Conservation (phyloP, 768 basidiomycete species). For the Pleurotus platypus region DNA sequence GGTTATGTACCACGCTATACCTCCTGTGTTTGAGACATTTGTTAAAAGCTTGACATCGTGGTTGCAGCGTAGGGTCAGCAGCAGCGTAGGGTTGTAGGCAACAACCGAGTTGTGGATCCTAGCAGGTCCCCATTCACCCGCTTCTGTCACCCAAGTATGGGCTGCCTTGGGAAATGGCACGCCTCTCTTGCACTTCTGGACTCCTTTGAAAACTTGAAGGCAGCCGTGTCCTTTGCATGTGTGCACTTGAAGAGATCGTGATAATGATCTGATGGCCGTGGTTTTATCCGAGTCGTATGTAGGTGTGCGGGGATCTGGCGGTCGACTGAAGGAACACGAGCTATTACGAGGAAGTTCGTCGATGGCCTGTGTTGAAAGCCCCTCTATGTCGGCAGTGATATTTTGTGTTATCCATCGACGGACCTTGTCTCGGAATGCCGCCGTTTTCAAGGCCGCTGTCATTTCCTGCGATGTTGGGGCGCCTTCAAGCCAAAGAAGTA, state of each 20-base stretch:
- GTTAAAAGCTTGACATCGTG: conserved; percentile 5
- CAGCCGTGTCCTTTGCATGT: conserved; percentile 23
- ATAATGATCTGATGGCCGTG: conserved; percentile 20
- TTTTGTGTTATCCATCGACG: conserved; percentile 27
- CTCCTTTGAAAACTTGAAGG: conserved; percentile 16
- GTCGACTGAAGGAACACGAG: conserved; percentile 28
- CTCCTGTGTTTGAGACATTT: not conserved
- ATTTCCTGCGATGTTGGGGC: conserved; percentile 13
- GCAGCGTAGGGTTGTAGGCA: not conserved
- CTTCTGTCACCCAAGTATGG: conserved; percentile 19
- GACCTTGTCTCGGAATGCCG: conserved; percentile 23
- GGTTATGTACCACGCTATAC: conserved; percentile 9
- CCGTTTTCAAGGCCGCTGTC: conserved; percentile 15
- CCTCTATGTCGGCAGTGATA: conserved; percentile 26
- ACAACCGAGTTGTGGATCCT: not conserved
- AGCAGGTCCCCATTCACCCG: conserved; percentile 26
- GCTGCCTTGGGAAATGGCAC: conserved; percentile 24
- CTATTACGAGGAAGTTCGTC: conserved; percentile 18
- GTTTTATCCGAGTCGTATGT: conserved; percentile 16
- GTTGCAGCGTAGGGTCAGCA: not conserved
- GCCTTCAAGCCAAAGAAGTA: conserved; percentile 21
- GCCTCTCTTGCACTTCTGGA: conserved; percentile 28
- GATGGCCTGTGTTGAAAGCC: conserved; percentile 23
- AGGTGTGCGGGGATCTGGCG: conserved; percentile 20
- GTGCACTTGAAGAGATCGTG: conserved; percentile 25